These are phyloP conservation scores for Daedalea quercina DNA, from an alignment of 768 basidiomycete species.

Conservation along the genomic window DNA sequence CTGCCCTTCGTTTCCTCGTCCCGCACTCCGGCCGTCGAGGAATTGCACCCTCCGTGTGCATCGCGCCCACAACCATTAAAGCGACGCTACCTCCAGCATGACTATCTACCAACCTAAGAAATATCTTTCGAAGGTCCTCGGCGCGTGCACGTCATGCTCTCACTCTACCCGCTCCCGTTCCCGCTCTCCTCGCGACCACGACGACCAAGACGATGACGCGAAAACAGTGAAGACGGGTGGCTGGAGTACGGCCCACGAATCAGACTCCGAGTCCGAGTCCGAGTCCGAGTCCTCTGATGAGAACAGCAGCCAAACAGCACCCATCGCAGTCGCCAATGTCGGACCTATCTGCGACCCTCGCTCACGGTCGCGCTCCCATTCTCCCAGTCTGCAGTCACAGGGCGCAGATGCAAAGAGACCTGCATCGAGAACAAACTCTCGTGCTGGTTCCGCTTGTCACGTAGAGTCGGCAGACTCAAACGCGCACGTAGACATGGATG, in stretches of 20 bases:
- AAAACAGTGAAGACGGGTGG: neutral
- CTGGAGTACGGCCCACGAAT: neutral
- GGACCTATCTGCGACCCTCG: neutral
- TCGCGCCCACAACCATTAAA: neutral
- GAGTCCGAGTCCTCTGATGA: neutral
- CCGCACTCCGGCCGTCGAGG: too few species aligned
- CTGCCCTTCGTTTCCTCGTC: too few species aligned
- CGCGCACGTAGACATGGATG: neutral
- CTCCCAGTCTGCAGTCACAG: neutral
- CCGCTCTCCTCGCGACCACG: neutral
- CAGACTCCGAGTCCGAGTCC: neutral
- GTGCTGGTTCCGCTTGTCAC: too few species aligned
- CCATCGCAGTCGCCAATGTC: neutral
- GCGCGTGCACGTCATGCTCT: neutral
- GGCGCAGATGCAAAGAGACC: neutral
- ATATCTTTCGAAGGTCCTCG: neutral
- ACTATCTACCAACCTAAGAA: neutral
- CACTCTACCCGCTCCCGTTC: neutral
- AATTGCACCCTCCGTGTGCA: too few species aligned
- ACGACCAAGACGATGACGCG: neutral
- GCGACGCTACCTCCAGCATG: neutral
- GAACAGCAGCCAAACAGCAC: too few species aligned
- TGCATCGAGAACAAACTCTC: neutral
- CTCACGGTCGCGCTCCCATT: neutral
- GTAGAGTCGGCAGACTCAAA: neutral